These are phyloP conservation scores for Penicilliopsis zonata DNA, from an alignment of 495 filamentous ascomycete species.

Conservation along the genomic window DNA sequence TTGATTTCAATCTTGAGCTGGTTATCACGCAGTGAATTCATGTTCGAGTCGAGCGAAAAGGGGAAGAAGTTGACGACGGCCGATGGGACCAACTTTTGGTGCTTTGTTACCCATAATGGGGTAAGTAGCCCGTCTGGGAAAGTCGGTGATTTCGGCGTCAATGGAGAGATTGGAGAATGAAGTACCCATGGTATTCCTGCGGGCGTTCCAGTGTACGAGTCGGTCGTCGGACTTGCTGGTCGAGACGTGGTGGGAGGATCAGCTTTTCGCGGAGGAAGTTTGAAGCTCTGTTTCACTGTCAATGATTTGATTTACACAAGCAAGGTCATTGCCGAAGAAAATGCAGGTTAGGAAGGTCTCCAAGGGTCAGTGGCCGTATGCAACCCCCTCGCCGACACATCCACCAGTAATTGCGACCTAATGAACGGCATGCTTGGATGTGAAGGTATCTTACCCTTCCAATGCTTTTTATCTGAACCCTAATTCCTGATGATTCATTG, in stretches of 20 bases:
- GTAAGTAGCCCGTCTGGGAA: slow-evolving; percentile 83
- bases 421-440: too few species aligned
- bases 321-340: too few species aligned
- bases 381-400: too few species aligned
- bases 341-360: neutral
- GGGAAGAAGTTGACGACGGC: slow-evolving; percentile 66
- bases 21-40: slow-evolving; percentile 67
- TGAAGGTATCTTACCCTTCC: slow-evolving; percentile 56
- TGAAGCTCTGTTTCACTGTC: slow-evolving; percentile 44
- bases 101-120: slow-evolving; percentile 71
- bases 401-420: too few species aligned
- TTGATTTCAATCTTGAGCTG: slow-evolving; percentile 83
- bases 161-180: slow-evolving; percentile 80
- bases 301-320: too few species aligned
- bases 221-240: slow-evolving; percentile 34
- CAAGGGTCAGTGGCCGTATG: too few species aligned
- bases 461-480: slow-evolving; percentile 54
- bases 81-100: slow-evolving; percentile 69
- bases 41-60: slow-evolving; percentile 55
- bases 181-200: slow-evolving; percentile 38
- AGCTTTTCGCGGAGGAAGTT: slow-evolving; percentile 51
- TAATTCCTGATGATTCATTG: slow-evolving; percentile 17
- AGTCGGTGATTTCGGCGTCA: slow-evolving; percentile 65
- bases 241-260: slow-evolving; percentile 38
- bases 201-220: slow-evolving; percentile 28